Evolutionary conservation across 2,329 filamentous ascomycete species (phyloP).

Genomic region (Bipolaris zeicola): DNA sequence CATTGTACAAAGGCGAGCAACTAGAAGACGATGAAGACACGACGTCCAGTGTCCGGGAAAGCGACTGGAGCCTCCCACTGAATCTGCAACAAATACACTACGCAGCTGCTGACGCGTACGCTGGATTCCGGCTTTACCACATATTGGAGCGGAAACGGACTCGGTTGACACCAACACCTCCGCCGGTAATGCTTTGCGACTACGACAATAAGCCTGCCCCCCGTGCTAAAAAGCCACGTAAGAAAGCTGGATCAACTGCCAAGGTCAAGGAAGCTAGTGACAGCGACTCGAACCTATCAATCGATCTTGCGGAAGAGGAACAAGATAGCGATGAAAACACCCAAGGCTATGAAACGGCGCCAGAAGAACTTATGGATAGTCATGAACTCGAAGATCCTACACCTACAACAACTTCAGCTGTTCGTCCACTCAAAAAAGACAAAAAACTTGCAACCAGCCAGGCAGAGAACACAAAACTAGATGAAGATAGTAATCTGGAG

Average conservation of each 20-base stretch:
- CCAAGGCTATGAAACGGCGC: slow-evolving; percentile 46
- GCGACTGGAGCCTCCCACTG: slow-evolving; percentile 74
- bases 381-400: slow-evolving; percentile 27
- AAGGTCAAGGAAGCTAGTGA: slow-evolving; percentile 15
- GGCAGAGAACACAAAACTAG: neutral
- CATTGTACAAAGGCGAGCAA: slow-evolving; percentile 75
- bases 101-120: slow-evolving; percentile 83
- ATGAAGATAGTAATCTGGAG: neutral
- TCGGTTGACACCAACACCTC: slow-evolving; percentile 70
- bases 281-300: slow-evolving; percentile 12
- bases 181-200: slow-evolving; percentile 72
- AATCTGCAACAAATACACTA: slow-evolving; percentile 70
- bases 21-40: slow-evolving; percentile 25
- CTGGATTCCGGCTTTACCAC: slow-evolving; percentile 75
- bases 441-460: neutral
- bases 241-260: slow-evolving; percentile 10
- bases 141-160: slow-evolving; percentile 71
- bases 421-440: slow-evolving; percentile 7
- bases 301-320: slow-evolving; percentile 26
- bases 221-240: slow-evolving; percentile 13
- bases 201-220: slow-evolving; percentile 52
- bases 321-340: slow-evolving; percentile 28
- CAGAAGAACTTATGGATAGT: slow-evolving; percentile 35
- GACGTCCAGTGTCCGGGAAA: slow-evolving; percentile 63
- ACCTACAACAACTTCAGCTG: slow-evolving; percentile 10